Conservation (phyloP, 306 rosid species). For the Vigna nakashimae region DNA sequence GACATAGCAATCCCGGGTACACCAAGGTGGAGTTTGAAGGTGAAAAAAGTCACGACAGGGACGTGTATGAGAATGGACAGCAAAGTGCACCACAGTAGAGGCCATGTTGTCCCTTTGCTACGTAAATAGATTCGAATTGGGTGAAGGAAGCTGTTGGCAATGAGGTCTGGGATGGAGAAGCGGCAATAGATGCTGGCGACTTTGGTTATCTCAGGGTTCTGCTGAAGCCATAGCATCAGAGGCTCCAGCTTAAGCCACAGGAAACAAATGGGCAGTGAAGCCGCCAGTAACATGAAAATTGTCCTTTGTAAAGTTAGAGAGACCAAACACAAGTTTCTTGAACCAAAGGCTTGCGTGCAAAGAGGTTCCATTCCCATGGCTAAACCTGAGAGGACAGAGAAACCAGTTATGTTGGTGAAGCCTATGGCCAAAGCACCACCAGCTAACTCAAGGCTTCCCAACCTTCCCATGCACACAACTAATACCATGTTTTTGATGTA, state of each 20-base stretch:
- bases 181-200: conserved; percentile 73
- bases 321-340: conserved; percentile 59
- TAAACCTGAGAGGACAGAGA: conserved; percentile 74
- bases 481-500: conserved; percentile 75
- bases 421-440: conserved; percentile 84
- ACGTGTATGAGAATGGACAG: conserved; percentile 65
- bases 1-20: conserved; percentile 79
- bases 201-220: conserved; percentile 62
- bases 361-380: conserved; percentile 89
- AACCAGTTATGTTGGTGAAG: conserved; percentile 83
- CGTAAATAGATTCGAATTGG: conserved; percentile 80
- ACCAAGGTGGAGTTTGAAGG: conserved; percentile 76
- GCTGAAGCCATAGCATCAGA: conserved; percentile 67
- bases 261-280: conserved; percentile 69
- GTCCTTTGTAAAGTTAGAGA: conserved; percentile 65
- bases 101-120: conserved; percentile 77
- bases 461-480: conserved; percentile 79
- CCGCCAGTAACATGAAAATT: conserved; percentile 57
- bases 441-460: conserved; percentile 78
- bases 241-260: conserved; percentile 80
- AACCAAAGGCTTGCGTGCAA: conserved; percentile 80
- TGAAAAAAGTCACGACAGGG: conserved; percentile 62
- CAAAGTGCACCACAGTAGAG: conserved; percentile 69
- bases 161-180: conserved; percentile 81
- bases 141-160: conserved; percentile 70